A percentile compares a stretch with the other conserved stretches of the same genome.
Conservation (phyloP, 352 stramenopile species). For the Globisporangium splendens region DNA sequence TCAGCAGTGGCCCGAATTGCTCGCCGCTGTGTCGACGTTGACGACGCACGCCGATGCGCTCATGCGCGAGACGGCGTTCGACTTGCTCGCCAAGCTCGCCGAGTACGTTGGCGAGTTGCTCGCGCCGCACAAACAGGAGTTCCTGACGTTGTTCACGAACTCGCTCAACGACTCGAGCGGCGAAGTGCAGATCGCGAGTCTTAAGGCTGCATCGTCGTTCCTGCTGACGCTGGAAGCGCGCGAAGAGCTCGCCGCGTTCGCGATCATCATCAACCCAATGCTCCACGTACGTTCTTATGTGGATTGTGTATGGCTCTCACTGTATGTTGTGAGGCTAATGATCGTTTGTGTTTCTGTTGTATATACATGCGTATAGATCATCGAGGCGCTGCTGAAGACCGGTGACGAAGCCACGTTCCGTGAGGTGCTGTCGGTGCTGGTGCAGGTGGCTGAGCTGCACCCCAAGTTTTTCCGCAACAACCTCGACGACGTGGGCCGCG, state of each 20-base stretch:
- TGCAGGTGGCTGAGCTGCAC: conserved; percentile 76
- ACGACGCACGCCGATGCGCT: conserved; percentile 49
- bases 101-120: conserved; percentile 69
- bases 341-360: not conserved
- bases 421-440: conserved; percentile 65
- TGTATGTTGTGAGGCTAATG: not conserved
- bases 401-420: conserved; percentile 67
- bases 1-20: conserved; percentile 70
- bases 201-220: conserved; percentile 72
- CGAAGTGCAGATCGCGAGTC: conserved; percentile 66
- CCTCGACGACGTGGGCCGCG: conserved; percentile 64
- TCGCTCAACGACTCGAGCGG: conserved; percentile 57
- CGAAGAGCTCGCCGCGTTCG: conserved; percentile 64
- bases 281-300: conserved; percentile 37
- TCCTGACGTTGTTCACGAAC: conserved; percentile 74
- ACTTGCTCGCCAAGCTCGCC: conserved; percentile 69
- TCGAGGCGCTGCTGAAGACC: conserved; percentile 53
- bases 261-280: conserved; percentile 67
- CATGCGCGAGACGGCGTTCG: conserved; percentile 73
- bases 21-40: conserved; percentile 57
- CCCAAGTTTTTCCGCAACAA: conserved; percentile 78
- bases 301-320: conserved; percentile 2
- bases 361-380: conserved; percentile 31
- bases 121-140: conserved; percentile 73
- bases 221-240: conserved; percentile 70